Evolutionary conservation across 148 eudicot species (phyloP).

Genomic region (Selenicereus undatus): DNA sequence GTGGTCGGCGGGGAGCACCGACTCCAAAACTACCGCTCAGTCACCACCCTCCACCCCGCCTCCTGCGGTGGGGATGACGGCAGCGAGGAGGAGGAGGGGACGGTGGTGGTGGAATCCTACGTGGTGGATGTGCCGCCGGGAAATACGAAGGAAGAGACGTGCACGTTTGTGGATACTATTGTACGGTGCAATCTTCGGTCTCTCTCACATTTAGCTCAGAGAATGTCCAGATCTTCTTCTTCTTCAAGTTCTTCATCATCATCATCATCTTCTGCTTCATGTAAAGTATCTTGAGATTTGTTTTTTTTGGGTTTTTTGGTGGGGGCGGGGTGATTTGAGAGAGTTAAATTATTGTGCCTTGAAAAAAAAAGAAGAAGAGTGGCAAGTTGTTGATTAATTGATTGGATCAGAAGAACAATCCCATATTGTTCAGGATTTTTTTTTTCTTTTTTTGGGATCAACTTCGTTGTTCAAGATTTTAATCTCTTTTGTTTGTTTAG

Average conservation of each 20-base stretch:
- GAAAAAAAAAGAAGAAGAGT: background rate
- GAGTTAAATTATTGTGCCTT: background rate
- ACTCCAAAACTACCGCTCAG: slow-evolving; percentile 64
- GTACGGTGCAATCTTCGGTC: slow-evolving; percentile 67
- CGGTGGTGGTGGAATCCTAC: slow-evolving; percentile 80
- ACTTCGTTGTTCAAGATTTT: background rate
- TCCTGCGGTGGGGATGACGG: background rate
- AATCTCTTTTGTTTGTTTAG: background rate
- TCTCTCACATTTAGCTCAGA: slow-evolving; percentile 54
- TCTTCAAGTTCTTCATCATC: background rate
- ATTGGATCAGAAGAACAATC: slow-evolving; percentile 12
- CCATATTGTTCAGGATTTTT: background rate
- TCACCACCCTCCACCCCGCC: slow-evolving; percentile 60
- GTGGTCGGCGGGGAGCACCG: slow-evolving; percentile 83
- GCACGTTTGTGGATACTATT: slow-evolving; percentile 67
- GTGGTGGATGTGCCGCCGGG: slow-evolving; percentile 78
- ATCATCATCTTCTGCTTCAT: slow-evolving; percentile 18
- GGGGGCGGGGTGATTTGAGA: background rate
- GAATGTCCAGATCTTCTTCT: slow-evolving; percentile 29
- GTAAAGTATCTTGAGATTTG: slow-evolving; percentile 26
- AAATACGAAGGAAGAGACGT: slow-evolving; percentile 75
- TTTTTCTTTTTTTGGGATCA: too few species aligned
- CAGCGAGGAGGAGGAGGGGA: slow-evolving; percentile 18
- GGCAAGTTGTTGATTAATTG: slow-evolving; percentile 17
- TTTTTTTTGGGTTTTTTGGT: too few species aligned